phyloP scores from a whole-genome alignment of 2,329 filamentous ascomycete species.

The Trichoderma hamatum region DNA sequence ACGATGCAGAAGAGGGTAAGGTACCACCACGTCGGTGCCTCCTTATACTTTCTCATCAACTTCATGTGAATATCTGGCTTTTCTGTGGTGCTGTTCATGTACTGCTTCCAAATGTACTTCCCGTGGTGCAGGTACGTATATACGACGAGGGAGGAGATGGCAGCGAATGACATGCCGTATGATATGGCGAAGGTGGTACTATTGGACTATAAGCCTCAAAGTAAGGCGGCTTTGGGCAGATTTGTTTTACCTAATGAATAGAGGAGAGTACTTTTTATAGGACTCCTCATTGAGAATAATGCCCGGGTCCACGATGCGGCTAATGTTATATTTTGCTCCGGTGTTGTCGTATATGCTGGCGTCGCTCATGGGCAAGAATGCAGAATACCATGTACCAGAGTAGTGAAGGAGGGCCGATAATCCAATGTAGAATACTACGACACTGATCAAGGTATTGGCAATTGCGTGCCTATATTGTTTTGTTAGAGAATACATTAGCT shows the following conservation, averaged over 20 bases:
- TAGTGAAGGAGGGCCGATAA: slow-evolving; percentile 65
- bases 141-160: slow-evolving; percentile 69
- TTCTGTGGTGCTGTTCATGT: slow-evolving; percentile 60
- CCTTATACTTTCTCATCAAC: slow-evolving; percentile 64
- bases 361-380: slow-evolving; percentile 71
- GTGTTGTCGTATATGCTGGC: slow-evolving; percentile 73
- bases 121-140: slow-evolving; percentile 70
- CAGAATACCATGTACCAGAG: slow-evolving; percentile 64
- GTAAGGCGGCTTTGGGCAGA: not conserved
- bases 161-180: slow-evolving; percentile 73
- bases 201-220: slow-evolving; percentile 35
- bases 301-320: slow-evolving; percentile 62
- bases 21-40: slow-evolving; percentile 68
- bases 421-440: slow-evolving; percentile 67
- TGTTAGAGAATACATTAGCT: not conserved
- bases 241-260: slow-evolving; percentile 59
- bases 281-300: slow-evolving; percentile 65
- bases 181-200: slow-evolving; percentile 69
- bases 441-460: slow-evolving; percentile 70
- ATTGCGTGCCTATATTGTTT: slow-evolving; percentile 61
- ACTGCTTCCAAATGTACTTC: slow-evolving; percentile 66
- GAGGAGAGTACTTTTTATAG: slow-evolving; percentile 68
- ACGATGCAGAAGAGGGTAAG: slow-evolving; percentile 59
- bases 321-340: slow-evolving; percentile 64
- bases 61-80: slow-evolving; percentile 67